A percentile compares a stretch with the other conserved stretches of the same genome.
These are phyloP conservation scores for Mycena venus DNA, from an alignment of 768 basidiomycete species.

Conservation along the genomic window DNA sequence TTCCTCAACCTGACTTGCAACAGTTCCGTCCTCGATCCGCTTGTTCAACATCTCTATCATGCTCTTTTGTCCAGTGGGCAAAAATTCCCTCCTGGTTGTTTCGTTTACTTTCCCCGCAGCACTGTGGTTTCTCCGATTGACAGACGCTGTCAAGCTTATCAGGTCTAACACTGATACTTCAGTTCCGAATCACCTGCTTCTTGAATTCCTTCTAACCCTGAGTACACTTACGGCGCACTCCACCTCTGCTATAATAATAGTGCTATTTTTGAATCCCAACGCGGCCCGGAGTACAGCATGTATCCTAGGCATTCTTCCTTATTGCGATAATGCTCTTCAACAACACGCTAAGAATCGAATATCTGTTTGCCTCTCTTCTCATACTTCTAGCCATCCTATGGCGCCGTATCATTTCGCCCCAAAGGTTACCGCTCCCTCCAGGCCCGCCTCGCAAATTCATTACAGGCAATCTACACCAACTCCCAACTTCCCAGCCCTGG, in stretches of 20 bases:
- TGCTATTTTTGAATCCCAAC: background rate
- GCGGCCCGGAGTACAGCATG: background rate
- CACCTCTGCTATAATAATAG: background rate
- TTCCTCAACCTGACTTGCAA: too few species aligned
- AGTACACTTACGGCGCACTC: too few species aligned
- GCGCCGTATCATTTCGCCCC: background rate
- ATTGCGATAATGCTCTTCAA: too few species aligned
- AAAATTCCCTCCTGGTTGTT: too few species aligned
- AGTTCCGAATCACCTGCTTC: too few species aligned
- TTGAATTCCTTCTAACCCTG: background rate
- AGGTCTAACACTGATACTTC: background rate
- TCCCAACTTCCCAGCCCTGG: conserved; percentile 36
- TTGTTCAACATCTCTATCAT: too few species aligned
- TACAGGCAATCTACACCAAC: conserved; percentile 42
- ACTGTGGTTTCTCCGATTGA: background rate
- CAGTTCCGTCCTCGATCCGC: too few species aligned
- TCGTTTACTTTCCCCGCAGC: too few species aligned
- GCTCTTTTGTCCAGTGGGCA: too few species aligned
- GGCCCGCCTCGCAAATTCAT: conserved; percentile 40
- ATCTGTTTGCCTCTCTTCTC: background rate
- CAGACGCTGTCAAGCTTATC: too few species aligned
- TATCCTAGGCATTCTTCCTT: background rate
- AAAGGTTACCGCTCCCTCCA: conserved; percentile 37
- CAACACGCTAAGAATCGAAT: background rate
- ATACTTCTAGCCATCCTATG: background rate